These are phyloP conservation scores for Pythium apleroticum DNA, from an alignment of 352 stramenopile genomes.

Conservation along the genomic window DNA sequence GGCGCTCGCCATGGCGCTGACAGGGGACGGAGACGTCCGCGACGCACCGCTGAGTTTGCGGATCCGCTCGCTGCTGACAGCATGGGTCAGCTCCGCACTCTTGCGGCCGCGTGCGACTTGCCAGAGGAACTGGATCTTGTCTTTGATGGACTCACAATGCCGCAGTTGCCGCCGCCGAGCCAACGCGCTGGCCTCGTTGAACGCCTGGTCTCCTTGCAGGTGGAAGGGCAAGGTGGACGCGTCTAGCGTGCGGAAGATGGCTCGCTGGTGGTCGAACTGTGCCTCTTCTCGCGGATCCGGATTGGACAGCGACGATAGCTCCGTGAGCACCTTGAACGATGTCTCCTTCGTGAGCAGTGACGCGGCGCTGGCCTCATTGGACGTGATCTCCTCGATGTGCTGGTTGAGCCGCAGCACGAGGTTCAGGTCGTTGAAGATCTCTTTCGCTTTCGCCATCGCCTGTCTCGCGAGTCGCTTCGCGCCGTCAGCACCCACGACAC, in stretches of 20 bases:
- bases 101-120: slow-evolving; percentile 51
- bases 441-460: slow-evolving; percentile 36
- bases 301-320: slow-evolving; percentile 48
- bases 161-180: slow-evolving; percentile 52
- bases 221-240: slow-evolving; percentile 62
- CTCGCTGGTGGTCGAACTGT: slow-evolving; percentile 72
- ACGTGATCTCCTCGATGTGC: slow-evolving; percentile 52
- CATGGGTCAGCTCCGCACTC: slow-evolving; percentile 21
- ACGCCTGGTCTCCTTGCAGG: slow-evolving; percentile 63
- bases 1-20: slow-evolving; percentile 3
- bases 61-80: slow-evolving; percentile 7
- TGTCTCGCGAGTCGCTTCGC: not conserved
- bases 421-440: slow-evolving; percentile 77
- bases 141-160: slow-evolving; percentile 42
- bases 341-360: slow-evolving; percentile 41
- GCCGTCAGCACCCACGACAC: not conserved
- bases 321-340: slow-evolving; percentile 74
- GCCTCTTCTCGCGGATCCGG: slow-evolving; percentile 44
- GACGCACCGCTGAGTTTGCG: slow-evolving; percentile 13
- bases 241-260: slow-evolving; percentile 27
- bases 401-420: slow-evolving; percentile 70
- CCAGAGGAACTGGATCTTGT: slow-evolving; percentile 65
- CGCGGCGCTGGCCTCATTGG: slow-evolving; percentile 16
- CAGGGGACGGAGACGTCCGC: slow-evolving; percentile 4
- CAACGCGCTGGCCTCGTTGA: slow-evolving; percentile 65